Conservation (phyloP, 1,284 basidiomycete species). For the Meira miltonrushii region DNA sequence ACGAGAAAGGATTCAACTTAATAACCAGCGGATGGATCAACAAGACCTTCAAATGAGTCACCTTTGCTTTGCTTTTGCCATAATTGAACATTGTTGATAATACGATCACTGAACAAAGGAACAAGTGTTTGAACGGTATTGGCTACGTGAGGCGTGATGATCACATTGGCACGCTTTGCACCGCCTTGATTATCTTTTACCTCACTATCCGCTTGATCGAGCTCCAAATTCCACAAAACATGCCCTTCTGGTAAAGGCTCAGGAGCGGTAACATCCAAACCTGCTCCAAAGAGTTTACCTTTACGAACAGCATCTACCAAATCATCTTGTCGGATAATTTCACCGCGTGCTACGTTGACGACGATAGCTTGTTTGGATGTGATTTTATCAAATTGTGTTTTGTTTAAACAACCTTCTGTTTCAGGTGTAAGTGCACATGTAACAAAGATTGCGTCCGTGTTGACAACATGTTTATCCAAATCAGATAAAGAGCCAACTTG, state of each 20-base stretch:
- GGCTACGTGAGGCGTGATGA: constrained; percentile 20
- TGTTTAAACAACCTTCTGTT: constrained; percentile 18
- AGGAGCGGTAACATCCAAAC: constrained; percentile 86
- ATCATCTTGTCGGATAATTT: constrained; percentile 73
- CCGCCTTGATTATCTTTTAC: constrained; percentile 1
- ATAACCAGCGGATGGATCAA: constrained; percentile 16
- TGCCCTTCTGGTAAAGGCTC: constrained; percentile 61
- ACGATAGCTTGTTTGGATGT: constrained; percentile 7
- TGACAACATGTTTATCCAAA: constrained; percentile 3
- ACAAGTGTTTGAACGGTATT: constrained; percentile 18
- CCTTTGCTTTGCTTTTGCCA: constrained; percentile 9
- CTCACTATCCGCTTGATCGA: not conserved
- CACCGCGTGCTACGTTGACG: constrained; percentile 51
- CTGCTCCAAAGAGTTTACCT: constrained; percentile 81
- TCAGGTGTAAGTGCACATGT: constrained; percentile 24
- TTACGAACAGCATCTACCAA: constrained; percentile 70
- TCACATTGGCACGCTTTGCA: constrained; percentile 12
- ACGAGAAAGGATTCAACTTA: not conserved
- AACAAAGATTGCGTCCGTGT: constrained; percentile 21
- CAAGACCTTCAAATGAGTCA: constrained; percentile 16
- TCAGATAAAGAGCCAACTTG: constrained; percentile 8
- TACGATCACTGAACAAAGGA: constrained; percentile 16
- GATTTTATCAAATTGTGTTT: constrained; percentile 6
- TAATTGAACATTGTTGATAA: constrained; percentile 10
- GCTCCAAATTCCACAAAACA: constrained; percentile 13